Percentiles rank a stretch among this genome's conserved stretches.
Conservation (phyloP, 495 filamentous ascomycete genomes). For the Penicillium nucicola region DNA sequence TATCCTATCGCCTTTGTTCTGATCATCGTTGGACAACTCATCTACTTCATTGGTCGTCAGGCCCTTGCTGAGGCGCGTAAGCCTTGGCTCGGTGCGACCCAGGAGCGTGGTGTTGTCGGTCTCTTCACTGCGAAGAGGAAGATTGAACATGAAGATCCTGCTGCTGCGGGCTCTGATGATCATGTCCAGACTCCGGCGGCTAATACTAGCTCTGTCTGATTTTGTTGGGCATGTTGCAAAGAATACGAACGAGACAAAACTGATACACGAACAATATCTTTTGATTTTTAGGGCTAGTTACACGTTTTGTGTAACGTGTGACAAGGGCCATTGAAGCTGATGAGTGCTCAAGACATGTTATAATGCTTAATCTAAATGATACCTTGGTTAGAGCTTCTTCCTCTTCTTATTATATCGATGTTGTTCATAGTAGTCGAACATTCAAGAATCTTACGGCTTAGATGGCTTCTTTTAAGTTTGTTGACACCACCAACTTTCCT, state of each 20-base stretch:
- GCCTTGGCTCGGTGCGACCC: slow-evolving; percentile 87
- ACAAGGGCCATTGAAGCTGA: background rate
- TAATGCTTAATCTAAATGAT: slow-evolving; percentile 8
- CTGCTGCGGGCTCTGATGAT: slow-evolving; percentile 5
- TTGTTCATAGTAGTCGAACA: no score
- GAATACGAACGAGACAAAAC: background rate
- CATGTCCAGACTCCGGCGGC: background rate
- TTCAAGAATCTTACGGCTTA: no score
- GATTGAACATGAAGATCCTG: slow-evolving; percentile 44
- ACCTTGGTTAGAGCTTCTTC: no score
- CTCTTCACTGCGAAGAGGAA: slow-evolving; percentile 84
- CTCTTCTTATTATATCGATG: no score
- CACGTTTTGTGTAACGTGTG: background rate
- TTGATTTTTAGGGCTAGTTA: background rate
- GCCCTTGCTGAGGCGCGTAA: slow-evolving; percentile 84
- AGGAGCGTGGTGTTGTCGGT: slow-evolving; percentile 77
- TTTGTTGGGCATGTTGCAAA: background rate
- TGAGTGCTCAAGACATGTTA: background rate
- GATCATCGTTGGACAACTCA: slow-evolving; percentile 77
- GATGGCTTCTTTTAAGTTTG: no score
- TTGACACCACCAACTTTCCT: no score
- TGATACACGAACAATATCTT: background rate
- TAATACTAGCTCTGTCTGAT: slow-evolving; percentile 15
- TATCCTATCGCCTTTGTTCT: slow-evolving; percentile 94
- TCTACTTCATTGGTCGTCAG: slow-evolving; percentile 78